Conservation (phyloP, 1,284 basidiomycete genomes). For the Ceratobasidium sp. region DNA sequence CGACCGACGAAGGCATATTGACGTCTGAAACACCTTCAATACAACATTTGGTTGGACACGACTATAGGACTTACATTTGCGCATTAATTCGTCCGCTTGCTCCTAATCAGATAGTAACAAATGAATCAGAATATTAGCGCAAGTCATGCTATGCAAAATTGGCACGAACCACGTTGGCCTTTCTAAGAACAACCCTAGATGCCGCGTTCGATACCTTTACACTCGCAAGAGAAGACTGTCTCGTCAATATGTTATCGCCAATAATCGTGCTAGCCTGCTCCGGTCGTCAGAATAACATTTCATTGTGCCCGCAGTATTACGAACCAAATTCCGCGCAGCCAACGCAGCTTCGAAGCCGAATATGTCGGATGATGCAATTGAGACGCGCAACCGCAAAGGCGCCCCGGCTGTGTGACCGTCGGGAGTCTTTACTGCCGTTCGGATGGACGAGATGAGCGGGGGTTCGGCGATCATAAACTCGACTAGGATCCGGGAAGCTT, state of each 20-base stretch:
- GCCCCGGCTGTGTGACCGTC: background rate
- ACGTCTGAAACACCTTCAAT: conserved; percentile 15
- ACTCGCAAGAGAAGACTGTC: background rate
- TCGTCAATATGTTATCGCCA: background rate
- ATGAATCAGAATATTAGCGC: no score
- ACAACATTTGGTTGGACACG: background rate
- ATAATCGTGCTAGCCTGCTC: conserved; percentile 4
- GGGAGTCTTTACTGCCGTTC: background rate
- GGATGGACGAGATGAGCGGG: conserved; percentile 30
- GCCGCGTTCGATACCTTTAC: conserved; percentile 23
- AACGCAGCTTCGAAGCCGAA: conserved; percentile 24
- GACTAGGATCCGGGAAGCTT: conserved; percentile 11
- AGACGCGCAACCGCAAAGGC: conserved; percentile 12
- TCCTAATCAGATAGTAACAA: background rate
- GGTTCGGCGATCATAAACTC: conserved; percentile 22
- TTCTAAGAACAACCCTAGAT: conserved; percentile 11
- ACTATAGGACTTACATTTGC: conserved; percentile 10
- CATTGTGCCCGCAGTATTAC: background rate
- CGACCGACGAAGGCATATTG: conserved; percentile 22
- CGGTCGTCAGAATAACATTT: background rate
- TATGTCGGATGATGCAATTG: conserved; percentile 23
- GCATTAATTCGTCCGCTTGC: conserved; percentile 24
- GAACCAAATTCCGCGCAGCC: conserved; percentile 36
- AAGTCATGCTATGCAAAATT: background rate
- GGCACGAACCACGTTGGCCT: background rate